Base-by-base conservation (phyloP, 2,329 filamentous ascomycete genomes). In the Aspergillus unguis region DNA sequence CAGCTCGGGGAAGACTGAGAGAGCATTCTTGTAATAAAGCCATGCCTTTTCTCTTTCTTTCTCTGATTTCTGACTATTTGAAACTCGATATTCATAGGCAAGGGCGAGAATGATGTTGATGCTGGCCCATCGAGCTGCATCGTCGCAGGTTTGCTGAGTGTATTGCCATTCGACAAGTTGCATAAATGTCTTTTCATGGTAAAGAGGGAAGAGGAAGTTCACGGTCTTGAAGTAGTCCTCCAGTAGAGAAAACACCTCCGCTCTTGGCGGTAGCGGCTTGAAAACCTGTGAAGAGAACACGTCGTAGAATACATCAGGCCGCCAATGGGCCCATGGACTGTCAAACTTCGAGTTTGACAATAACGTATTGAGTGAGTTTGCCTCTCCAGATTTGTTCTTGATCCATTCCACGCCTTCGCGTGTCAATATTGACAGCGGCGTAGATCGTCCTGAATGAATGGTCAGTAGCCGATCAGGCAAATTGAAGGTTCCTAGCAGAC, bases 321-420 rank as follows among this genome's bases (percentile, higher is more conserved):
- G 95, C 92, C 92, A 96, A 61, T 91, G 86, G 58, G 87, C 88
- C 87, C 89, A 96, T 62, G 94, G 92, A 71, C 90, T 86, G 63
- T 95, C 89, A 59, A 94, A 87, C 44, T 89, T 84, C 4, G 87
- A 88, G 32, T 91, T 86, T 45, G 88, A 85, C 2, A 85, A 85
- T 52, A 97, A 90, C 83, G 95, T 92, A 51, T 86, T 82, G 66
- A 95, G 87, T 71, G 96, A 96, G 0, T 88, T 92, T 29, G 79
- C 82, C 66, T 97, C 92, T n/a, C 92, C 92, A 2, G 91, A 96
- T 76, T 92, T 96, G 58, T 90, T 85, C 64, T 96, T 96, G 51
- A 97, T 92, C 92, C 94, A 97, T 67, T 95, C 87, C 51, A 97
- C 92, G 36, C 92, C 92, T 69, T 95, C 94, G 35, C 90, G 90